Evolutionary conservation across 176 grass and related monocot genomes (phyloP).

Genomic region (Hyparrhenia diplandra): DNA sequence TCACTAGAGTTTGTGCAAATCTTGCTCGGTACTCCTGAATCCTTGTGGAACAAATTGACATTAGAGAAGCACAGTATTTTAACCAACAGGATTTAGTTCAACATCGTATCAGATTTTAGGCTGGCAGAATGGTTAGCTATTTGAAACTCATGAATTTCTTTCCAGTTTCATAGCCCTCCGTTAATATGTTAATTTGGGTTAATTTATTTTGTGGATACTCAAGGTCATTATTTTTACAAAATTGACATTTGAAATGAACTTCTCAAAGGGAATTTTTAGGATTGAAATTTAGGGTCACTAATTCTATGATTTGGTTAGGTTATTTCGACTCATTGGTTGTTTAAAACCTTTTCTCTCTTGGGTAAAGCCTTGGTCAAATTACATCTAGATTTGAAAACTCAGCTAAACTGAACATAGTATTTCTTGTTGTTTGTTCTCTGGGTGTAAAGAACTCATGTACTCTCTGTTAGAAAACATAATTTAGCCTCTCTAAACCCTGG

Average conservation of each 20-base stretch:
- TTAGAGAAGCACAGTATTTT: background rate
- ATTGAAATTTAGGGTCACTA: background rate
- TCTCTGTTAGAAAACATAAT: background rate
- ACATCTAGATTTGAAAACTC: background rate
- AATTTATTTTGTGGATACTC: background rate
- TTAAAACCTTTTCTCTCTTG: background rate
- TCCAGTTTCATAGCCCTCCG: background rate
- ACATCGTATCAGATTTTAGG: background rate
- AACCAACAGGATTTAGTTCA: background rate
- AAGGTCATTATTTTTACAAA: background rate
- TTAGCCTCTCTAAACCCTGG: background rate
- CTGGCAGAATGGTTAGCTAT: background rate
- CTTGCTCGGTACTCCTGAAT: background rate
- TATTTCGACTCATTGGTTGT: background rate
- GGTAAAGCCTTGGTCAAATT: background rate
- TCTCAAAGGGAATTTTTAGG: background rate
- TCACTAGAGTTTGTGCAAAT: background rate
- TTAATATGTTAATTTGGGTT: background rate
- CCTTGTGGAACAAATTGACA: background rate
- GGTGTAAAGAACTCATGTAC: background rate
- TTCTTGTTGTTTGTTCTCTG: constrained; percentile 5
- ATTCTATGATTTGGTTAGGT: background rate
- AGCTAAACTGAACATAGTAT: background rate
- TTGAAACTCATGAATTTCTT: background rate
- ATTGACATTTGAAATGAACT: background rate